phyloP scores from a whole-genome alignment of 345 rosid species.

The Moringa oleifera region DNA sequence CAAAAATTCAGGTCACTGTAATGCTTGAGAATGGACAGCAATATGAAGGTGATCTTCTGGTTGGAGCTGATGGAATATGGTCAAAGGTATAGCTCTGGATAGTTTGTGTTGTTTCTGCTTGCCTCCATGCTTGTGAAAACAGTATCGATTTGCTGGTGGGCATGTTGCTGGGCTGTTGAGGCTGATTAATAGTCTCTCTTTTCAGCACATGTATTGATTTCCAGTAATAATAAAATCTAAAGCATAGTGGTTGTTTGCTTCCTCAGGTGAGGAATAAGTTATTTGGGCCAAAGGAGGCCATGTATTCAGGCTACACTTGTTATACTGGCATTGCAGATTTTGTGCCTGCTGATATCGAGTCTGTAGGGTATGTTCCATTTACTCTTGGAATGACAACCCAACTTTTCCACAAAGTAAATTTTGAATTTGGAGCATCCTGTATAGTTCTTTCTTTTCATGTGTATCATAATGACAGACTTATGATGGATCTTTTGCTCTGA shows the following conservation, averaged over 20 bases:
- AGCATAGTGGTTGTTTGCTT: neutral
- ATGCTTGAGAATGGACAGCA: conserved; percentile 70
- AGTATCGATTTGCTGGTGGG: neutral
- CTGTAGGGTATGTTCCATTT: conserved; percentile 67
- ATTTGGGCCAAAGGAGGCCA: conserved; percentile 67
- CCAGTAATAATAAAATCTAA: neutral
- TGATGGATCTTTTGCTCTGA: conserved; percentile 12
- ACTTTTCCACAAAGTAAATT: too few relatives aligned
- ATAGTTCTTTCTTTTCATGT: too few relatives aligned
- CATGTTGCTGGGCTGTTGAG: neutral
- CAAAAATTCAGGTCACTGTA: conserved; percentile 57
- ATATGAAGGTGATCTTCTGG: conserved; percentile 77
- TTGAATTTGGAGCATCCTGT: neutral
- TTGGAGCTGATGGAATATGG: conserved; percentile 97
- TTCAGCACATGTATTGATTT: neutral
- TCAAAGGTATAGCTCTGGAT: conserved; percentile 63
- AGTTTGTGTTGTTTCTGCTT: neutral
- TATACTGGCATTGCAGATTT: conserved; percentile 95
- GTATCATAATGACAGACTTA: neutral
- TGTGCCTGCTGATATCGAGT: conserved; percentile 81
- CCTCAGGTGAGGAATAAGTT: conserved; percentile 72
- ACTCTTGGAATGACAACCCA: neutral
- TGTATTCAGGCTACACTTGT: conserved; percentile 87
- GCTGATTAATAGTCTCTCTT: neutral
- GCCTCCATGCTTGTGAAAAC: too few relatives aligned